Base-by-base conservation (phyloP, 2,329 filamentous ascomycete species). In the Cladorrhinum sp. region DNA sequence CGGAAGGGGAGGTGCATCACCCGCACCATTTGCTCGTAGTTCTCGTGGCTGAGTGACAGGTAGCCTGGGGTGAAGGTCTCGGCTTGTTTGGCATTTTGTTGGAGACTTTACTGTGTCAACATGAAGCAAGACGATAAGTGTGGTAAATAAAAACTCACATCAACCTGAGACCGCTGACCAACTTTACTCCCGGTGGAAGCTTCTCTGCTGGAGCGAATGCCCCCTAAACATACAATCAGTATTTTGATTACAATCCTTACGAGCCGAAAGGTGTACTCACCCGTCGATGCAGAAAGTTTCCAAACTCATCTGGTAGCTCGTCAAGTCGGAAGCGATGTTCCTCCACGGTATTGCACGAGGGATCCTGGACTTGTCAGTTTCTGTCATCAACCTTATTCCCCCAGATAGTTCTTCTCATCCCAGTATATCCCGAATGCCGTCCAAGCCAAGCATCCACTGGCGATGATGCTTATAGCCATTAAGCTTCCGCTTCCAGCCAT, bases 291-390 rank as follows among this genome's bases (percentile, higher is more conserved):
- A 85, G 69, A 63, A 85, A 86, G 69, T 85, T 85, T 16, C 81
- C 75, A 72, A 86, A 85, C 66, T 86, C 83, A 70, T 83, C 81
- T 18, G 73, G 67, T 9, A 85, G 84, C 66, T 86, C 83, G 70
- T 83, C 81, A 25, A 72, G 65, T 8, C 78, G 77, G 62, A 86
- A 73, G 8, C 76, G 68, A 67, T 84, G 81, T 65, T 84, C 78
- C 66, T 85, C 82, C 56, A 72, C 72, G 2, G 75, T 76, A 65
- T 85, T 81, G 64, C 77, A 76, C 12, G 74, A 74, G 23, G 79
- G 71, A 69, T 85, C 78, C 83, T 85, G 61, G 36, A 50, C 18
- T 52, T 52, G 38, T 61, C 53, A 60, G 55, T 38, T 29, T 52
- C 12, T 3, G 23, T 20, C 9, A 50, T 27, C 25, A 32, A 10